These are phyloP conservation scores for Jacaranda mimosifolia DNA, from an alignment of 257 asterid species.

Conservation along the genomic window DNA sequence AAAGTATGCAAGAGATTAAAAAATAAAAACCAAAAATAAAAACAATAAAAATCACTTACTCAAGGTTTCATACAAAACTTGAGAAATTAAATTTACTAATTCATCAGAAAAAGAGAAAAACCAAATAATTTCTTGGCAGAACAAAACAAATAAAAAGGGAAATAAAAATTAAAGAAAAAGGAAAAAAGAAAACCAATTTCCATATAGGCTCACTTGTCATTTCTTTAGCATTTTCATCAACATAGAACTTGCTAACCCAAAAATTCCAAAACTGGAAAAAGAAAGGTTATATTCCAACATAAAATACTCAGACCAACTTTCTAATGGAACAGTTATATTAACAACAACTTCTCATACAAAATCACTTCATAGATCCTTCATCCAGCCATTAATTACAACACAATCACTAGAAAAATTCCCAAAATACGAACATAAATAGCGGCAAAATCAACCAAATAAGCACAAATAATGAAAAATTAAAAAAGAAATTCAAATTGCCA, in stretches of 20 bases:
- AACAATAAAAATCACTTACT: no score
- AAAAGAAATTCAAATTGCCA: neutral
- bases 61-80: neutral
- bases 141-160: neutral
- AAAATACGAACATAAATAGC: neutral
- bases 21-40: no score
- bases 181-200: neutral
- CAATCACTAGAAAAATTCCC: neutral
- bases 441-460: neutral
- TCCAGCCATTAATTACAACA: neutral
- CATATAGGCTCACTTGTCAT: neutral
- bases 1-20: neutral
- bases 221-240: neutral
- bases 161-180: no score
- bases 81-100: neutral
- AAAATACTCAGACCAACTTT: neutral
- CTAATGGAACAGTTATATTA: neutral
- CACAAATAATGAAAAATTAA: neutral
- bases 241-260: neutral
- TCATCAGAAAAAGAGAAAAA: neutral
- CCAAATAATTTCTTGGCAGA: neutral
- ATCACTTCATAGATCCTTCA: neutral
- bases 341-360: neutral
- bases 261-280: neutral
- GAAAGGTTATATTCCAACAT: neutral